Evolutionary conservation across 768 basidiomycete genomes (phyloP), one percentile per base, ranked within the genome.

Genomic region (Erythrobasidium yunnanense): DNA sequence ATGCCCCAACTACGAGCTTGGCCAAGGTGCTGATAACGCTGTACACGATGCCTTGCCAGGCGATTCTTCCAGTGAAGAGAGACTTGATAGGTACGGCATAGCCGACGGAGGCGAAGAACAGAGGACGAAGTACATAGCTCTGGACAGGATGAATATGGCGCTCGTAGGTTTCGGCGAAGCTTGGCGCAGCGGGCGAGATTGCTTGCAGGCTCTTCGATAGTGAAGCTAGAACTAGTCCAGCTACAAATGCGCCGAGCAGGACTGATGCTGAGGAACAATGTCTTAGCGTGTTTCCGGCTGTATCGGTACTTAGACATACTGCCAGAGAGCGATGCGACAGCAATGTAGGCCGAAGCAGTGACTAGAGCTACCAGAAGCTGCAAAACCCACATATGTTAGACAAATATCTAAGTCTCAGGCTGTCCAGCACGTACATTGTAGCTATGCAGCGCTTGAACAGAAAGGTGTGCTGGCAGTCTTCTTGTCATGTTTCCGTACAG

Each of bases 81-180:
- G 77, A 73, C 7, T 80, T 71, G 38, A 82, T 80, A 1, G 83
- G 84, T 52, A 85, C 79, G 0, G 70, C 55, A 52, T 77, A 78
- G 0, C 84, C 85, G 49, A 86, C 83, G 35, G 83, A 83, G 4
- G 75, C 82, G 68, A 86, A 86, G 78, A 86, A 86, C 1, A 86
- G 72, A 0, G 86, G 85, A 0, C 80, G 78, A 25, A 86, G 76
- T 34, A 86, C 51, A 47, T 73, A 72, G 47, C 76, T 69, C 54
- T 80, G 75, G 18, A 80, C 46, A 17, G 79, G 79, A 49, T 68
- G 66, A 56, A 83, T 68, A 65, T 78, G 75, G 1, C 52, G 38
- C 7, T 77, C 70, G 74, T 80, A 83, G 4, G 78, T 68, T 1
- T 52, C 22, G 32, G 69, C 27, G 34, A 77, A 72, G 8, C 62